Percentiles rank a stretch among this genome's conserved stretches.
Conservation (phyloP, 2,329 filamentous ascomycete species). For the Alternaria metachromatica region DNA sequence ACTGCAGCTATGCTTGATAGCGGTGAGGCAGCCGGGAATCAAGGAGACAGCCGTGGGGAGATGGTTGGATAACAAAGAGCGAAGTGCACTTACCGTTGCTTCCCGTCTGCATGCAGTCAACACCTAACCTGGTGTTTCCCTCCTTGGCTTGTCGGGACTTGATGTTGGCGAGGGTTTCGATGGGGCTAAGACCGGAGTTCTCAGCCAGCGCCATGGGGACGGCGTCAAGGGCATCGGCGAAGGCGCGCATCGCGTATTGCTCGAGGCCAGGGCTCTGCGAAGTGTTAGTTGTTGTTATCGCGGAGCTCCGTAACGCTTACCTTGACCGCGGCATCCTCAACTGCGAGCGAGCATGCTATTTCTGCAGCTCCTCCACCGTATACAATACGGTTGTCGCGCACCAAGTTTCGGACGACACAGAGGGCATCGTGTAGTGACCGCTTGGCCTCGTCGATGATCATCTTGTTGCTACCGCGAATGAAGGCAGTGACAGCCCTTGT, state of each 20-base stretch:
- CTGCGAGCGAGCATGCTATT: slow-evolving; percentile 94
- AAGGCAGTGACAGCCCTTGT: slow-evolving; percentile 95
- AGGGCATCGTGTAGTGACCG: slow-evolving; percentile 96
- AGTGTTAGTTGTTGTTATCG: slow-evolving; percentile 10
- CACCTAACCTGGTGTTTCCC: slow-evolving; percentile 78
- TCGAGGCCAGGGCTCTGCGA: slow-evolving; percentile 85
- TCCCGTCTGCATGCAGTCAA: slow-evolving; percentile 96
- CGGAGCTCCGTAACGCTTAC: slow-evolving; percentile 41
- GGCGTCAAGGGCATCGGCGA: slow-evolving; percentile 90
- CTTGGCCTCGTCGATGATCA: slow-evolving; percentile 99
- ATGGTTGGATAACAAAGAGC: slow-evolving; percentile 9
- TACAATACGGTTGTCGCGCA: slow-evolving; percentile 94
- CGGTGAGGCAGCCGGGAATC: slow-evolving; percentile 18
- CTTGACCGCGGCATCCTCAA: slow-evolving; percentile 92
- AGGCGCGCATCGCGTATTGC: slow-evolving; percentile 98
- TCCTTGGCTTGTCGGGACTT: slow-evolving; percentile 97
- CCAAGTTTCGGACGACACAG: slow-evolving; percentile 95
- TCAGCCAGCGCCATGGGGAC: slow-evolving; percentile 96
- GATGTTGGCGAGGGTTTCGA: slow-evolving; percentile 91
- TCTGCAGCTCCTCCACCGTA: slow-evolving; percentile 97
- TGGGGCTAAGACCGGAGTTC: slow-evolving; percentile 95
- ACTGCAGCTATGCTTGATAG: slow-evolving; percentile 14
- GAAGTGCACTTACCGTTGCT: slow-evolving; percentile 70
- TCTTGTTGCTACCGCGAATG: slow-evolving; percentile 98
- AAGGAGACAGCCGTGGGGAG: neutral